Evolutionary conservation across 441 rosid genomes (phyloP).

Genomic region (Erysimum cheiri): DNA sequence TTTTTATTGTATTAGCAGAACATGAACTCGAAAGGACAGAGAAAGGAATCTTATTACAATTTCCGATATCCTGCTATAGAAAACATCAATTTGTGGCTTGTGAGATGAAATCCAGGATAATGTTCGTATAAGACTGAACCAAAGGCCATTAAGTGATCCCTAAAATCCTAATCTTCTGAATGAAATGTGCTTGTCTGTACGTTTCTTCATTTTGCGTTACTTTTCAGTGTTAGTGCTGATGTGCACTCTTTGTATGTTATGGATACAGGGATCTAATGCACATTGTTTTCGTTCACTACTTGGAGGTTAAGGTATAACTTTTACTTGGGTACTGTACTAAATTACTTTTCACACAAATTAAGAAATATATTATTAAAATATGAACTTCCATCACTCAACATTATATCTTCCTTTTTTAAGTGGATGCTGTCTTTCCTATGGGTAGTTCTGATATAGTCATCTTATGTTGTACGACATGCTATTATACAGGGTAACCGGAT

Average conservation of each 20-base stretch:
- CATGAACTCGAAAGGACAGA: conserved; percentile 1
- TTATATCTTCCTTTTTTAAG: conserved; percentile 18
- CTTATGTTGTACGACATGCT: conserved; percentile 20
- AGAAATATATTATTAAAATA: conserved; percentile 4
- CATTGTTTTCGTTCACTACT: conserved; percentile 95
- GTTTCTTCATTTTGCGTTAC: conserved; percentile 25
- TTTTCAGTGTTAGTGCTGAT: conserved; percentile 28
- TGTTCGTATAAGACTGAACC: not conserved
- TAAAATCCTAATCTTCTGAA: not conserved
- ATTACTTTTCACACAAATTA: too few relatives aligned
- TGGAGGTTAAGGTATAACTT: conserved; percentile 82
- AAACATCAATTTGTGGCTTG: conserved; percentile 2
- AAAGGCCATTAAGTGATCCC: conserved; percentile 1
- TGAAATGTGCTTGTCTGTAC: conserved; percentile 26
- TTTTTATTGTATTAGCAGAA: conserved; percentile 1
- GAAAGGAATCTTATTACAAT: not conserved
- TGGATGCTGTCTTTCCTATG: conserved; percentile 11
- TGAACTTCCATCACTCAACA: conserved; percentile 3
- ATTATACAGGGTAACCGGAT: conserved; percentile 71
- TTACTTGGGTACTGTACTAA: conserved; percentile 14
- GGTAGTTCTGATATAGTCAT: conserved; percentile 30
- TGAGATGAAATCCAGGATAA: conserved; percentile 14
- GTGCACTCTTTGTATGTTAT: conserved; percentile 34
- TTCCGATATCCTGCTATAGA: not conserved
- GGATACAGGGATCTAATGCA: conserved; percentile 84